phyloP scores from a whole-genome alignment of 2,329 filamentous ascomycete species.

The Colletotrichum graminicola region DNA sequence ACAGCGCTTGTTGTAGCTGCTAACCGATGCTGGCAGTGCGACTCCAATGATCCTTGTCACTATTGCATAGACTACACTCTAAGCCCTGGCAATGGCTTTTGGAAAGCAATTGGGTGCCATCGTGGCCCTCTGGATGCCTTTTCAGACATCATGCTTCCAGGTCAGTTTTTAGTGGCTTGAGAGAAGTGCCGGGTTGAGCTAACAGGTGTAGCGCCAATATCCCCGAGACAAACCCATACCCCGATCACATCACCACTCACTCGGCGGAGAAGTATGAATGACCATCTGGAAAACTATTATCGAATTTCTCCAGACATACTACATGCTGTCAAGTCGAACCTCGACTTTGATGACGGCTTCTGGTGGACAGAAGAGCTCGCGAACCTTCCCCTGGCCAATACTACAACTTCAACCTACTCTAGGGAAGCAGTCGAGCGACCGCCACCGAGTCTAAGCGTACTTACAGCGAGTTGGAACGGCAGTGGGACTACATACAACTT shows the following conservation, averaged over 20 bases:
- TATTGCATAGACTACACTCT: conserved; percentile 57
- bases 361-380: conserved; percentile 69
- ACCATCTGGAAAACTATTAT: conserved; percentile 62
- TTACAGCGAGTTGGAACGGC: conserved; percentile 66
- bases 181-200: neutral
- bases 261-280: conserved; percentile 64
- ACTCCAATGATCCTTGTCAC: conserved; percentile 63
- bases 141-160: conserved; percentile 63
- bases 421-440: conserved; percentile 56
- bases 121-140: conserved; percentile 61
- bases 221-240: conserved; percentile 63
- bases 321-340: conserved; percentile 57
- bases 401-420: conserved; percentile 54
- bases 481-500: conserved; percentile 63
- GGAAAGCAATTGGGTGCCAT: conserved; percentile 64
- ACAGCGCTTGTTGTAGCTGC: neutral
- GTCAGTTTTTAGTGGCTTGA: conserved; percentile 50
- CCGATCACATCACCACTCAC: conserved; percentile 64
- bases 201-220: conserved; percentile 55
- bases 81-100: conserved; percentile 58
- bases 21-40: conserved; percentile 57
- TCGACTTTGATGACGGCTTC: conserved; percentile 69
- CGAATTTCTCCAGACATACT: conserved; percentile 55
- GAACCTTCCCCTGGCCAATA: conserved; percentile 54
- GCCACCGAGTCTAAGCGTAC: conserved; percentile 63